Conservation (phyloP, 2,329 filamentous ascomycete species). For the Thermomyces lanuginosus region DNA sequence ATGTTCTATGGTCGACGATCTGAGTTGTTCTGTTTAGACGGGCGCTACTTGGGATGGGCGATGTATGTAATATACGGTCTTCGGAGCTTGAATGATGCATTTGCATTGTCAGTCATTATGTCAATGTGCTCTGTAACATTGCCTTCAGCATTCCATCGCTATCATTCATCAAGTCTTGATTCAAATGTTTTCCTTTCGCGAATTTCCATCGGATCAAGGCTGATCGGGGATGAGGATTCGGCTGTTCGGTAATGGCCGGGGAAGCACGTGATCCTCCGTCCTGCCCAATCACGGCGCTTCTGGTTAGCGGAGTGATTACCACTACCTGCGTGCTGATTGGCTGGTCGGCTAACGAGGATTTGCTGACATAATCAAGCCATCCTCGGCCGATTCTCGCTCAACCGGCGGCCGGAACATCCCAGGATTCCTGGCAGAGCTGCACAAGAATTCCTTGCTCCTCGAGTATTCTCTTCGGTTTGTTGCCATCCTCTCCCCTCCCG, state of each 20-base stretch:
- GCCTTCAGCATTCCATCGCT: no score
- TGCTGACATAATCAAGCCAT: conserved; percentile 20
- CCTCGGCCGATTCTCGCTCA: conserved; percentile 9
- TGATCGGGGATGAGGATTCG: neutral
- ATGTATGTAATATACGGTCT: conserved; percentile 17
- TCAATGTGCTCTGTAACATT: no score
- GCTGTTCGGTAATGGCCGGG: no score
- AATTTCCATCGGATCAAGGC: neutral
- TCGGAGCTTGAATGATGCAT: conserved; percentile 5
- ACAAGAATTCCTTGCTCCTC: conserved; percentile 3
- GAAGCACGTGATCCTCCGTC: conserved; percentile 16
- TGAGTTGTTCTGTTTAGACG: conserved; percentile 10
- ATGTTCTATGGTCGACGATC: conserved; percentile 4
- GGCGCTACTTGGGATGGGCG: conserved; percentile 15
- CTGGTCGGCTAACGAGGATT: conserved; percentile 12
- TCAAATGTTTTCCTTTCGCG: no score
- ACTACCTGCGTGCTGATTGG: conserved; percentile 20
- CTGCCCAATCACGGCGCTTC: conserved; percentile 15
- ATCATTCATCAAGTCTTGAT: no score
- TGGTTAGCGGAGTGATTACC: conserved; percentile 23
- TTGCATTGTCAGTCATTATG: no score
- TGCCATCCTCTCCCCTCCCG: conserved; percentile 10
- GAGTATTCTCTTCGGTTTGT: conserved; percentile 10
- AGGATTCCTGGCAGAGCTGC: conserved; percentile 8
- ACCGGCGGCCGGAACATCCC: conserved; percentile 8